Base-by-base conservation (phyloP, 768 basidiomycete species). In the Rhizopogon rudus region DNA sequence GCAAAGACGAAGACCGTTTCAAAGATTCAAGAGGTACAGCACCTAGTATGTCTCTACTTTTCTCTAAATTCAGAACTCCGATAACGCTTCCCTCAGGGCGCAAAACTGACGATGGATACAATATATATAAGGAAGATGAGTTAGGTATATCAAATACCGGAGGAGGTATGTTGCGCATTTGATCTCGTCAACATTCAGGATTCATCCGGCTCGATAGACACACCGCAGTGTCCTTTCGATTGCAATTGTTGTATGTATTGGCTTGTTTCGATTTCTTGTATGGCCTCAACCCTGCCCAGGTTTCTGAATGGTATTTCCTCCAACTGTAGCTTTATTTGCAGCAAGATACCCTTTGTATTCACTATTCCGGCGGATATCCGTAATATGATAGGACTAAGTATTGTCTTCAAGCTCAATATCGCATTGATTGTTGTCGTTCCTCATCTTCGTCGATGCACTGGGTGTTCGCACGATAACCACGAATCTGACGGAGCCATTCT, bases 161-260 rank as follows among this genome's bases (percentile, higher is more conserved):
- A 44, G 91, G 92, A 65, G 90, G 91, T 90, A 70, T 72, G 81
- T 62, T 31, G 51, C 42, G 49, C 46, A 41, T 35, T 40, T 28
- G 31, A 16, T 43, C 14, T 31, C 51, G 58, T 55, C 58, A 52
- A 55, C 29, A 60, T 56, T 67, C 44, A 50, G 58, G 35, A 51
- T 67, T 64, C 57, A 63, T 60, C 57, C 60, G 43, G 49, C 44
- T 37, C 29, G 57, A 33, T 70, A 93, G 91, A 89, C 67, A 92
- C 91, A 0, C 81, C 88, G 3, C 68, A 88, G 40, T 93, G 91
- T 73, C 92, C 92, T 6, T 93, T 93, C 65, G 92, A 93, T 67
- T 93, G 92, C 68, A 77, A 89, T 39, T 93, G 92, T 63, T 93
- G 92, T 91, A 63, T 71, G 89, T 75, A 44, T 22, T 40, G 37